phyloP scores from a whole-genome alignment of 2,329 filamentous ascomycete genomes.

The Pseudogymnoascus sp. region DNA sequence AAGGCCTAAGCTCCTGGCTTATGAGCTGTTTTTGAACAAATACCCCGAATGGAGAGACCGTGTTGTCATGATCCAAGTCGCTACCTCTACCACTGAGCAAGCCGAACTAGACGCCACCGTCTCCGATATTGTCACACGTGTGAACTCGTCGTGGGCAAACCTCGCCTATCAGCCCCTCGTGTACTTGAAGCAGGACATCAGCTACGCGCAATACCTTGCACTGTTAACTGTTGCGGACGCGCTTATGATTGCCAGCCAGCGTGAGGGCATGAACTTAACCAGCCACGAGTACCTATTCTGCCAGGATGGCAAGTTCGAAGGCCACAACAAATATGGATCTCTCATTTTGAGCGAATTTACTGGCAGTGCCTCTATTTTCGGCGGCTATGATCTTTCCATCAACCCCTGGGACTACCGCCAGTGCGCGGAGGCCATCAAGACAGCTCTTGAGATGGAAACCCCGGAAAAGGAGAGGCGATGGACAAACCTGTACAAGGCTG shows the following conservation, averaged over 20 bases:
- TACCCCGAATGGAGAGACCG: conserved; percentile 84
- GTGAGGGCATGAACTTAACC: conserved; percentile 95
- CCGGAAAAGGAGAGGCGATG: conserved; percentile 69
- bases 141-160: conserved; percentile 86
- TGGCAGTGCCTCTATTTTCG: conserved; percentile 79
- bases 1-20: conserved; percentile 82
- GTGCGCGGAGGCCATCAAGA: conserved; percentile 77
- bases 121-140: conserved; percentile 86
- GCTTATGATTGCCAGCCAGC: conserved; percentile 87
- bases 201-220: conserved; percentile 87
- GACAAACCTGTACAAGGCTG: conserved; percentile 61
- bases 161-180: conserved; percentile 87
- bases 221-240: conserved; percentile 82
- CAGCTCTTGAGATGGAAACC: conserved; percentile 69
- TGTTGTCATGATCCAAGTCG: conserved; percentile 88
- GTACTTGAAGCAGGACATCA: conserved; percentile 90
- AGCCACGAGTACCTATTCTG: conserved; percentile 91
- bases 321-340: conserved; percentile 72
- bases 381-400: conserved; percentile 69
- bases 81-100: conserved; percentile 81
- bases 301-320: conserved; percentile 67
- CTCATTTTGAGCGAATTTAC: conserved; percentile 94
- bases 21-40: conserved; percentile 86
- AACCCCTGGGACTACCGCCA: conserved; percentile 94
- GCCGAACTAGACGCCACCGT: conserved; percentile 79